A percentile compares a stretch with the other conserved stretches of the same genome.
phyloP scores from a whole-genome alignment of 352 stramenopile genomes.

The Phytophthora brassicae region DNA sequence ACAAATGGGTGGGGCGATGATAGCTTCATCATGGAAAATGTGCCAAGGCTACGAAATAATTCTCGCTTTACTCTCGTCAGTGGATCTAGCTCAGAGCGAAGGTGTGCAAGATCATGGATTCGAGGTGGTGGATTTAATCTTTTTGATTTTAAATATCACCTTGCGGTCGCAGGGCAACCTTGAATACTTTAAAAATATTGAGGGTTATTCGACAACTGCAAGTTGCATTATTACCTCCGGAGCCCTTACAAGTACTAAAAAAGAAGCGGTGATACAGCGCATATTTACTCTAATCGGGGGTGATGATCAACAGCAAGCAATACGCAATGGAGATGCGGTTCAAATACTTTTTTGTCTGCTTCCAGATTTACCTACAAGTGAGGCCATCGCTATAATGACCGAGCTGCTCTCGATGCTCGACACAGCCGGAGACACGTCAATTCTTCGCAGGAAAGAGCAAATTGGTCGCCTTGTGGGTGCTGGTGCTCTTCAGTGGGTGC shows the following conservation, averaged over 20 bases:
- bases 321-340: constrained; percentile 59
- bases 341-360: constrained; percentile 56
- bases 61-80: constrained; percentile 57
- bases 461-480: constrained; percentile 45
- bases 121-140: constrained; percentile 49
- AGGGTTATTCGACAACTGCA: constrained; percentile 51
- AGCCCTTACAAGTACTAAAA: constrained; percentile 40
- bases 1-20: constrained; percentile 29
- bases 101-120: constrained; percentile 29
- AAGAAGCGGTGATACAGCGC: constrained; percentile 43
- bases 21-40: constrained; percentile 46
- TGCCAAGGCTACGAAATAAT: constrained; percentile 68
- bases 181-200: constrained; percentile 44
- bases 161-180: constrained; percentile 40
- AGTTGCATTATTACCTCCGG: constrained; percentile 61
- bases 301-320: constrained; percentile 41
- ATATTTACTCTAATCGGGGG: constrained; percentile 66
- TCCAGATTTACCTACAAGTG: constrained; percentile 30
- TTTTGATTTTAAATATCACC: constrained; percentile 50
- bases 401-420: constrained; percentile 51
- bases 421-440: constrained; percentile 38
- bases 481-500: constrained; percentile 61
- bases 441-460: constrained; percentile 55
- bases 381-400: constrained; percentile 34
- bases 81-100: constrained; percentile 31